Base-by-base conservation (phyloP, 2,329 filamentous ascomycete genomes). In the Huntiella moniliformis region DNA sequence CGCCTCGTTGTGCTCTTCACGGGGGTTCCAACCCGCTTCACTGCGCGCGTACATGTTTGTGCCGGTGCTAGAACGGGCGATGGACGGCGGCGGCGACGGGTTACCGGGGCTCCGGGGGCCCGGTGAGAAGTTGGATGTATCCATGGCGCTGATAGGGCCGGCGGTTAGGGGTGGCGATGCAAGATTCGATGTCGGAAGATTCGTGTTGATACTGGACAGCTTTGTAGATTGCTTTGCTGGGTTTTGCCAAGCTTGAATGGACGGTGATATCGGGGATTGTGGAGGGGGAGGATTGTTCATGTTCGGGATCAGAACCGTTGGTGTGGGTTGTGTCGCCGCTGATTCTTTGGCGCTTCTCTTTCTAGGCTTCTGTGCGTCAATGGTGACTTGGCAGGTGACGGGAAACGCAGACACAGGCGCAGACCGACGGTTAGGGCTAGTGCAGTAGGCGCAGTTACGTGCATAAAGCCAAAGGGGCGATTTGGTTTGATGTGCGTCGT, bases 81-180 rank as follows among this genome's bases (percentile, higher is more conserved):
- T 70, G 4, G 88, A 96, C 52, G 80, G 84, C 18, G 91, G 88
- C 46, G 88, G 87, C 43, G 88, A 95, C 44, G 88, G 75, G 18
- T 70, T 73, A 53, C 72, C 73, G 51, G 64, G 65, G 58, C 65
- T 74, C 63, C 67, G 69, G 60, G 67, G 71, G 51, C 64, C 68
- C 31, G 70, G 58, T 44, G 72, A 65, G 56, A 73, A 76, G 52
- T 63, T 56, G 55, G 66, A 70, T 61, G 74, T 79, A 66, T 79
- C 74, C 54, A 67, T 70, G 56, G 69, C 68, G 56, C 64, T 63
- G 65, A 67, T 67, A 53, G 71, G 68, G 57, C 73, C 67, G 60
- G 71, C 78, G 45, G 80, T 83, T 54, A 74, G 73, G 41, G 79
- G 79, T 54, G 80, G 79, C 51, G 81, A 82, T 56, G 70, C 70